Evolutionary conservation across 192 early-diverging fungal species (phyloP).

Genomic region (Coemansia sp.): DNA sequence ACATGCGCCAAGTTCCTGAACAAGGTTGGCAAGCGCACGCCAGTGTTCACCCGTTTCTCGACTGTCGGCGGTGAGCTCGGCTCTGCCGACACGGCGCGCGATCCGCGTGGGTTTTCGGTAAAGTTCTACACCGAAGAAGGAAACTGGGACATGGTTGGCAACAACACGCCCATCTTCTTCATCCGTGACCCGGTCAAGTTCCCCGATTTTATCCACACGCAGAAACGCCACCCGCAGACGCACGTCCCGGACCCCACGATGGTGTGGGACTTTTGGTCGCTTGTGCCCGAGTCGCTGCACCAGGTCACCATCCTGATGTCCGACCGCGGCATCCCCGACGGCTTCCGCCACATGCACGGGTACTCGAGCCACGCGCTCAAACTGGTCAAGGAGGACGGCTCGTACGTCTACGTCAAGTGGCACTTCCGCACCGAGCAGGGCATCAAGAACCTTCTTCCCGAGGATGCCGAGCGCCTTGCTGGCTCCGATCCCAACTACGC

Average conservation of each 20-base stretch:
- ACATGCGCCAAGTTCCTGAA: slow-evolving; percentile 74
- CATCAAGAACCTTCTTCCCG: slow-evolving; percentile 66
- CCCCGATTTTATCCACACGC: slow-evolving; percentile 83
- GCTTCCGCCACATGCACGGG: slow-evolving; percentile 82
- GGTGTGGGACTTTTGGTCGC: slow-evolving; percentile 81
- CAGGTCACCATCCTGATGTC: slow-evolving; percentile 78
- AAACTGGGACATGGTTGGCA: slow-evolving; percentile 86
- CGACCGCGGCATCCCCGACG: slow-evolving; percentile 80
- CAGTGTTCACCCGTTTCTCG: slow-evolving; percentile 78
- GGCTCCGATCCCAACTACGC: slow-evolving; percentile 71
- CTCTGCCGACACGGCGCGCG: slow-evolving; percentile 72
- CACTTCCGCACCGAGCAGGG: slow-evolving; percentile 74
- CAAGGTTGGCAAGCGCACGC: slow-evolving; percentile 74
- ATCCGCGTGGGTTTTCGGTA: slow-evolving; percentile 79
- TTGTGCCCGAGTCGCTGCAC: slow-evolving; percentile 75
- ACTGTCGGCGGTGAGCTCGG: slow-evolving; percentile 77
- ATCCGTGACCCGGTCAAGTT: slow-evolving; percentile 79
- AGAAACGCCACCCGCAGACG: slow-evolving; percentile 79
- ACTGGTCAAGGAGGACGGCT: slow-evolving; percentile 68
- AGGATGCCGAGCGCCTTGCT: slow-evolving; percentile 61
- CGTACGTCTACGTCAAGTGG: slow-evolving; percentile 79
- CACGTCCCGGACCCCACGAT: slow-evolving; percentile 68
- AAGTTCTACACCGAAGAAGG: slow-evolving; percentile 89
- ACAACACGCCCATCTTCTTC: slow-evolving; percentile 85
- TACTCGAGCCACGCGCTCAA: slow-evolving; percentile 78